Base-by-base conservation (phyloP, 2,329 filamentous ascomycete species). In the Xylariaceae sp. region DNA sequence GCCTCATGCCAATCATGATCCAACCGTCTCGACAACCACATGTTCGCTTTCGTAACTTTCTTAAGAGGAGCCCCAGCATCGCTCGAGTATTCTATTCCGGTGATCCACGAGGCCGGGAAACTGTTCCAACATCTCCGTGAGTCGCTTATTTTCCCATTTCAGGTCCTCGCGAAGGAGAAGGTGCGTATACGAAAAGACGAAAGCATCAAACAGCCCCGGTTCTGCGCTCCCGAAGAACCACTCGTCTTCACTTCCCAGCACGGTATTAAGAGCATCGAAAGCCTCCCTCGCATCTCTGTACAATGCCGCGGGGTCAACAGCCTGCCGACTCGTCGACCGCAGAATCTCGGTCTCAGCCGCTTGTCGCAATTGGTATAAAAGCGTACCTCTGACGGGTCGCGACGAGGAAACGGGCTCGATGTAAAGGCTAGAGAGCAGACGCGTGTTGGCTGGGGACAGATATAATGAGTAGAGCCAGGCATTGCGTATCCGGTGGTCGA, bases 401-500 rank as follows among this genome's bases (percentile, higher is more conserved):
- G 82, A 84, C 2, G 74, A 70, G 1, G 77, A 77, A 4, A 80
- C 77, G 2, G 83, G 78, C 2, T 72, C 58, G 56, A 94, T 78
- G 69, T 96, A 95, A 40, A 94, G 79, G 1, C 69, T 70, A 23
- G 76, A 68, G 16, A 91, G 83, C 42, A 96, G 79, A 10, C 75
- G 55, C 36, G 81, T 79, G 67, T 94, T 93, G 21, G 70, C 56
- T 1, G 78, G 75, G 39, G 83, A 76, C 34, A 97, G 72, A 72
- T 97, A 97, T 47, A 97, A 74, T 36, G 83, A 75, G 66, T 92
- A 86, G 8, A 97, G 79, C 89, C 90, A 97, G 47, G 91, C 91
- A 66, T 84, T 85, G 52, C 91, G 85, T 73, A 98, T 79, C 48
- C 78, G 75, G 57, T 83, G 76, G 54, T 91, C 85, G 16, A 95